Base-by-base conservation (phyloP, 2,329 filamentous ascomycete genomes). In the Colletotrichum incanum region DNA sequence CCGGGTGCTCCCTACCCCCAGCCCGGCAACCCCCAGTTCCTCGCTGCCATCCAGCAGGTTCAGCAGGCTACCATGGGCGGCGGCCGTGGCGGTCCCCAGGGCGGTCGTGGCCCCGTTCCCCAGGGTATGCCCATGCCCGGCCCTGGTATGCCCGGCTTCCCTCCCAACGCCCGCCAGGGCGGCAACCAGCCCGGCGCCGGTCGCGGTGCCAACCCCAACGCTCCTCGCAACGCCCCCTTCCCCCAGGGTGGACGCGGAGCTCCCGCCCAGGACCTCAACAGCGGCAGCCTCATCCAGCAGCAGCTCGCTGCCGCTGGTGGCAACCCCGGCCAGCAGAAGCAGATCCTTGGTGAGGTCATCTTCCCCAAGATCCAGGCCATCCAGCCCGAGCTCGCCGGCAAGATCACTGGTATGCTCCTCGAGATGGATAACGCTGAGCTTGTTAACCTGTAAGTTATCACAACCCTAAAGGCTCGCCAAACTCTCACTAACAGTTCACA, bases 331-430 rank as follows among this genome's bases (percentile, higher is more conserved):
- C 94, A 97, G 86, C 96, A 98, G 89, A 99, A 99, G 92, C 96
- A 99, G 89, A 94, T 98, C 84, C 92, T 99, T 67, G 96, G 96
- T 83, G 96, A 99, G 87, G 92, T 94, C 78, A 93, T 99, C 78
- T 99, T 98, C 90, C 96, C 96, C 81, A 99, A 98, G 93, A 98
- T 99, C 80, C 92, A 95, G 84, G 91, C 91, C 77, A 92, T 98
- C 85, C 96, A 99, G 88, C 93, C 95, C 73, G 95, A 98, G 79
- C 89, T 99, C 80, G 96, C 96, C 74, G 96, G 96, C 82, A 99
- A 99, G 92, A 98, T 99, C 84, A 99, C 96, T 74, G 96, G 96
- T 86, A 99, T 99, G 96, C 93, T 99, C 79, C 86, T 99, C 79
- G 96, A 99, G 90, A 99, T 99, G 96, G 96, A 98, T 80, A 98